Evolutionary conservation across 768 basidiomycete species (phyloP).

Genomic region (Serendipita sp.): DNA sequence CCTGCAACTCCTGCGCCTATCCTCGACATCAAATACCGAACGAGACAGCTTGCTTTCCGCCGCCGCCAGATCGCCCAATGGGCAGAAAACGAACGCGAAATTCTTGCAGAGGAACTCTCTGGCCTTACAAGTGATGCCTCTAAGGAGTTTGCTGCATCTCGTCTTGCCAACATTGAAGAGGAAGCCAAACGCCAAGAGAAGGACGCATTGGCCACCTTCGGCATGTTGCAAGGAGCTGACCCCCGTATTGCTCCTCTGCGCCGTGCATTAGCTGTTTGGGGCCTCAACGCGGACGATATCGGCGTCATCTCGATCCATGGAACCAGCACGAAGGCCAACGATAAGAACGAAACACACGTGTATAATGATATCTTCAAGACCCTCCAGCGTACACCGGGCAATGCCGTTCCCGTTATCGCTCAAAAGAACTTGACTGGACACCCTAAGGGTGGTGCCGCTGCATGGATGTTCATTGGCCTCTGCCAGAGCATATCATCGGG

Average conservation of each 20-base stretch:
- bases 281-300: conserved; percentile 81
- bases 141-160: conserved; percentile 55
- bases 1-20: conserved; percentile 64
- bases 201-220: conserved; percentile 82
- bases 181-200: conserved; percentile 88
- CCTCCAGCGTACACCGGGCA: conserved; percentile 79
- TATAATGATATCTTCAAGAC: conserved; percentile 92
- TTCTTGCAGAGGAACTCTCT: conserved; percentile 67
- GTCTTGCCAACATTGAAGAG: conserved; percentile 71
- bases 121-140: conserved; percentile 35
- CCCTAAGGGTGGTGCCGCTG: conserved; percentile 97
- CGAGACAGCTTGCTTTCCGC: conserved; percentile 90
- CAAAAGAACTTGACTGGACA: conserved; percentile 97
- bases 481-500: conserved; percentile 73
- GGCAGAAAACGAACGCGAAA: conserved; percentile 75
- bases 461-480: conserved; percentile 91
- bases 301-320: conserved; percentile 80
- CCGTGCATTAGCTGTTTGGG: conserved; percentile 94
- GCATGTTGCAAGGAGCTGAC: conserved; percentile 84
- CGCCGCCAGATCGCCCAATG: conserved; percentile 89
- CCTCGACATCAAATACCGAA: conserved; percentile 74
- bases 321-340: conserved; percentile 77
- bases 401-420: conserved; percentile 93
- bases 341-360: conserved; percentile 93
- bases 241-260: conserved; percentile 80